phyloP scores from a whole-genome alignment of 768 basidiomycete genomes.

The Amanita exitialis region DNA sequence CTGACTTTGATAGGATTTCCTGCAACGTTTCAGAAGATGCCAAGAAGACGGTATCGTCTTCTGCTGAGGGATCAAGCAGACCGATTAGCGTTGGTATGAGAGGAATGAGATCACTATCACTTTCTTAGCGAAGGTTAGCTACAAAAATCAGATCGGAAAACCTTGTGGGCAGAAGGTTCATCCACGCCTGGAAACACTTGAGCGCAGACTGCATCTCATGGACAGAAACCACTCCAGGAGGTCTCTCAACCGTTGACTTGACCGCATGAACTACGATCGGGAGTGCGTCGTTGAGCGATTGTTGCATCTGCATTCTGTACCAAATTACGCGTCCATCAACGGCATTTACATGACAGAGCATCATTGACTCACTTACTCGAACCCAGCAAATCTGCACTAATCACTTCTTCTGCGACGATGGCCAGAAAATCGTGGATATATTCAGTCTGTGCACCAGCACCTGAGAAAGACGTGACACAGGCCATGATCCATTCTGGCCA shows the following conservation, averaged over 20 bases:
- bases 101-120: conserved; percentile 53
- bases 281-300: conserved; percentile 56
- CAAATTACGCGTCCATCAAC: background rate
- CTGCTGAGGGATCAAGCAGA: conserved; percentile 43
- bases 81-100: conserved; percentile 58
- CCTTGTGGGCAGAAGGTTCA: conserved; percentile 59
- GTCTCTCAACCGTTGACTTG: conserved; percentile 39
- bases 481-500: conserved; percentile 75
- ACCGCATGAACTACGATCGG: conserved; percentile 68
- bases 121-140: background rate
- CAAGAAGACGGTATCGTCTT: conserved; percentile 47
- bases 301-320: conserved; percentile 49
- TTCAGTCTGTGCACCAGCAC: conserved; percentile 46
- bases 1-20: conserved; percentile 69
- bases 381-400: conserved; percentile 64
- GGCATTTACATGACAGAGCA: background rate
- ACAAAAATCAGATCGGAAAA: conserved; percentile 22
- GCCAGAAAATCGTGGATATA: conserved; percentile 65
- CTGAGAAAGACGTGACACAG: conserved; percentile 52
- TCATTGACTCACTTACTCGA: conserved; percentile 51
- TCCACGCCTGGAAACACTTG: conserved; percentile 79
- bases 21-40: conserved; percentile 63
- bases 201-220: conserved; percentile 61
- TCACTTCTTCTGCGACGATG: conserved; percentile 79
- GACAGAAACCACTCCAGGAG: conserved; percentile 18